Conservation (phyloP, 371 early-diverging fungal genomes). For the Blakeslea trispora region DNA sequence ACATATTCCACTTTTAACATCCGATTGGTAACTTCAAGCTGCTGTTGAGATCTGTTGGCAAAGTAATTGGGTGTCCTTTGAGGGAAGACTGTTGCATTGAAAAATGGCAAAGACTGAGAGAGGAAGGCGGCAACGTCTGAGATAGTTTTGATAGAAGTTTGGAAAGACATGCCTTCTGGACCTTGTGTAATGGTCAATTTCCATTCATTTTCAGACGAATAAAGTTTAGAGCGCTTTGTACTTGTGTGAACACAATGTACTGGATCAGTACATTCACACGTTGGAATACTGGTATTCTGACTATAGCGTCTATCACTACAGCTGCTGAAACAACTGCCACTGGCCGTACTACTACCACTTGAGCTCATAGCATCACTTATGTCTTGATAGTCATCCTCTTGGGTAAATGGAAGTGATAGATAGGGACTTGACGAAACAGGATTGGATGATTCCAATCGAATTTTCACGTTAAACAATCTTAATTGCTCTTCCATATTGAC, state of each 20-base stretch:
- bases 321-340: not conserved
- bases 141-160: conserved; percentile 36
- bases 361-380: not conserved
- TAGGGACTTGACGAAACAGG: no score
- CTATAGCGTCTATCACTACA: not conserved
- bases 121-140: conserved; percentile 31
- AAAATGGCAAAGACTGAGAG: conserved; percentile 26
- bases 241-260: conserved; percentile 3
- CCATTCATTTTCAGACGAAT: conserved; percentile 16
- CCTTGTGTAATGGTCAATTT: conserved; percentile 26
- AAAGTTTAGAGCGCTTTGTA: conserved; percentile 5
- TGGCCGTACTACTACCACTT: not conserved
- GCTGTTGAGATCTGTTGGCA: conserved; percentile 17
- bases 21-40: conserved; percentile 30
- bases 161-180: conserved; percentile 27
- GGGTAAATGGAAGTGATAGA: no score
- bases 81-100: conserved; percentile 15
- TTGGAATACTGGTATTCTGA: not conserved
- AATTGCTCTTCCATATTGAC: conserved; percentile 33
- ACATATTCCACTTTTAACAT: conserved; percentile 33
- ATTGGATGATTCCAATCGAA: conserved; percentile 2
- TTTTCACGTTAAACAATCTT: conserved; percentile 18
- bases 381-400: not conserved
- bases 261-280: conserved; percentile 19
- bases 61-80: conserved; percentile 31